Percentiles rank a stretch among this genome's conserved stretches.
Conservation (phyloP, 306 rosid species). For the Boehmeria nivea region DNA sequence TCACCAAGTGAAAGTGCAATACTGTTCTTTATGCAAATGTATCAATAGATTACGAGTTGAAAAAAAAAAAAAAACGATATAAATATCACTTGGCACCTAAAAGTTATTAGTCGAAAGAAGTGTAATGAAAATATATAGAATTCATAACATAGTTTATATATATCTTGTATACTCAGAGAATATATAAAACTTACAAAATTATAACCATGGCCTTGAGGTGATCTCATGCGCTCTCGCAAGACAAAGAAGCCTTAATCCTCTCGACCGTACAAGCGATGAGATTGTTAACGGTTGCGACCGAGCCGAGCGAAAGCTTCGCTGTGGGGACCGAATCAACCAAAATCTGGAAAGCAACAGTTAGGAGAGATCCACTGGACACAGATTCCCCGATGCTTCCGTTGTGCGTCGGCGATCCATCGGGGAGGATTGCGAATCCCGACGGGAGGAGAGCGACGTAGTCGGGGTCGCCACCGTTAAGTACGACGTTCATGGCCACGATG, state of each 20-base stretch:
- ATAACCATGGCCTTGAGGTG: too few species aligned
- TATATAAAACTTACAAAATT: too few species aligned
- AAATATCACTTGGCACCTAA: too few species aligned
- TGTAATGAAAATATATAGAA: too few species aligned
- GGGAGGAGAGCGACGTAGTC: conserved; percentile 94
- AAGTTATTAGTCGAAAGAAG: too few species aligned
- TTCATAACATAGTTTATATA: background rate
- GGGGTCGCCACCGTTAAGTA: conserved; percentile 89
- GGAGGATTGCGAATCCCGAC: conserved; percentile 94
- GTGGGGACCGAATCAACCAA: conserved; percentile 92
- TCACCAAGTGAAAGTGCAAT: too few species aligned
- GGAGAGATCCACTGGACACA: conserved; percentile 68
- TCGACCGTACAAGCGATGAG: conserved; percentile 93
- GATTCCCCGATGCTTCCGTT: conserved; percentile 36
- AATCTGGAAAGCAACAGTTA: conserved; percentile 93
- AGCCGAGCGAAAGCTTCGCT: conserved; percentile 87
- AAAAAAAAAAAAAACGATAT: too few species aligned
- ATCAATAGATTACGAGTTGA: too few species aligned
- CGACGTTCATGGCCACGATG: conserved; percentile 81
- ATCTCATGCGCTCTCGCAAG: conserved; percentile 46
- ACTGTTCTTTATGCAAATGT: too few species aligned
- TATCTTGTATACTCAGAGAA: too few species aligned
- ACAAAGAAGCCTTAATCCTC: conserved; percentile 75
- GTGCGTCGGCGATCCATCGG: conserved; percentile 49
- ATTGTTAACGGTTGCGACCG: conserved; percentile 89